Conservation (phyloP, 2,329 filamentous ascomycete species). For the Trichoderma koningiopsis region DNA sequence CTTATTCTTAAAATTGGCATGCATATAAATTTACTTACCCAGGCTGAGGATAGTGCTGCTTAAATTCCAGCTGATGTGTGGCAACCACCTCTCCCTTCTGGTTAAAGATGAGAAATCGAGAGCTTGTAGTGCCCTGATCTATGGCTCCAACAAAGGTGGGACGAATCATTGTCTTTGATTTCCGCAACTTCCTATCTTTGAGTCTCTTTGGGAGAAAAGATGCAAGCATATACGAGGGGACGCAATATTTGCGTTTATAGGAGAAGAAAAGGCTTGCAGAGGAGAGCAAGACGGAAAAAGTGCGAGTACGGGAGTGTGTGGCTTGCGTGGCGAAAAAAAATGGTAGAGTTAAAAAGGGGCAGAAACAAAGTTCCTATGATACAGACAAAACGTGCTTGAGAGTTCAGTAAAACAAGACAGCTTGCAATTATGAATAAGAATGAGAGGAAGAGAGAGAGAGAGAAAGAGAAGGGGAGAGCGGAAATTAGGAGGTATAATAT, state of each 20-base stretch:
- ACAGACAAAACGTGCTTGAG: neutral
- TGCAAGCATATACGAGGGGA: constrained; percentile 22
- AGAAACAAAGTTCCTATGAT: neutral
- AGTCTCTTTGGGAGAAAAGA: constrained; percentile 30
- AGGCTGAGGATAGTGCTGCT: constrained; percentile 72
- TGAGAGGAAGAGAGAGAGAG: neutral
- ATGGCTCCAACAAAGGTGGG: constrained; percentile 70
- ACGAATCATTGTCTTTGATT: constrained; percentile 29
- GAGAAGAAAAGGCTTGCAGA: neutral
- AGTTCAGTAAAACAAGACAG: neutral
- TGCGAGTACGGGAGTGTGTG: neutral
- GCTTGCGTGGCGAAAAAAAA: neutral
- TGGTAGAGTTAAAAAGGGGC: neutral
- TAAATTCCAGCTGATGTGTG: constrained; percentile 74
- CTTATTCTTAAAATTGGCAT: neutral
- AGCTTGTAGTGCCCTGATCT: constrained; percentile 78
- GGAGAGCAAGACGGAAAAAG: neutral
- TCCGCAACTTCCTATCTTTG: neutral
- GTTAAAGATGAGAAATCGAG: constrained; percentile 78
- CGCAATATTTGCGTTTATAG: neutral
- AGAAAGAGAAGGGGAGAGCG: neutral
- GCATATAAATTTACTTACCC: constrained; percentile 56
- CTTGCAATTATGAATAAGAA: neutral
- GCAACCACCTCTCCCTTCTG: constrained; percentile 68
- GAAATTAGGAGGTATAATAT: constrained; percentile 7